These are phyloP conservation scores for Synchytrium microbalum DNA, from an alignment of 371 early-diverging fungal species.

Conservation along the genomic window DNA sequence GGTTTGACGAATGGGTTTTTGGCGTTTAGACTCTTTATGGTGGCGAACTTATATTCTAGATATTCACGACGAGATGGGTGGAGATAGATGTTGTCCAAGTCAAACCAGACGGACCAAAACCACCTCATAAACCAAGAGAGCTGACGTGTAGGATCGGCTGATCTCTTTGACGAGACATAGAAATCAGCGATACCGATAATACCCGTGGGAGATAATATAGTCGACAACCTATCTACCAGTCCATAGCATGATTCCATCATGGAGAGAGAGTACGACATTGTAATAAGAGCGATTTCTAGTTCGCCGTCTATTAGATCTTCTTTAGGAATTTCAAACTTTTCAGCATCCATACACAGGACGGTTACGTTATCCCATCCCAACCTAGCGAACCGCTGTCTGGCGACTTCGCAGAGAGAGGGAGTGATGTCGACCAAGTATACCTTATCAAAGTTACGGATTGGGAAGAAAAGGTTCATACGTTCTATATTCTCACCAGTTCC, in stretches of 20 bases:
- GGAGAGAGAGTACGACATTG: slow-evolving; percentile 81
- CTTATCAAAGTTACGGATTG: slow-evolving; percentile 62
- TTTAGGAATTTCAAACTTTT: slow-evolving; percentile 54
- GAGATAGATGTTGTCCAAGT: slow-evolving; percentile 68
- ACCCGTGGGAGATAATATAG: slow-evolving; percentile 58
- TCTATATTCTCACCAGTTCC: slow-evolving; percentile 84
- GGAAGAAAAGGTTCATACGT: slow-evolving; percentile 65
- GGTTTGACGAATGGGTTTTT: slow-evolving; percentile 70
- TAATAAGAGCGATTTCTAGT: slow-evolving; percentile 57
- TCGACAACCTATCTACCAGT: slow-evolving; percentile 59
- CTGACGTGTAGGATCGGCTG: slow-evolving; percentile 48
- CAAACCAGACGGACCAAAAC: slow-evolving; percentile 51
- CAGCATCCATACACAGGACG: slow-evolving; percentile 74
- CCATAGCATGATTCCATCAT: slow-evolving; percentile 74
- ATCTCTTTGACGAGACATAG: slow-evolving; percentile 56
- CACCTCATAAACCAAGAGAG: slow-evolving; percentile 54
- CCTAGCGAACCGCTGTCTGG: slow-evolving; percentile 60
- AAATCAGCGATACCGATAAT: slow-evolving; percentile 70
- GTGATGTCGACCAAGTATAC: slow-evolving; percentile 78
- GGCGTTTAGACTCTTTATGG: slow-evolving; percentile 62
- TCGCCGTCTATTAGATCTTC: slow-evolving; percentile 42
- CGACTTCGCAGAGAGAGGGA: slow-evolving; percentile 70
- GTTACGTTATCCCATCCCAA: slow-evolving; percentile 72
- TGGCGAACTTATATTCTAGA: slow-evolving; percentile 71
- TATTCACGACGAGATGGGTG: slow-evolving; percentile 74